These are phyloP conservation scores for Filobasidium wieringae DNA, from an alignment of 768 basidiomycete genomes.

Conservation along the genomic window DNA sequence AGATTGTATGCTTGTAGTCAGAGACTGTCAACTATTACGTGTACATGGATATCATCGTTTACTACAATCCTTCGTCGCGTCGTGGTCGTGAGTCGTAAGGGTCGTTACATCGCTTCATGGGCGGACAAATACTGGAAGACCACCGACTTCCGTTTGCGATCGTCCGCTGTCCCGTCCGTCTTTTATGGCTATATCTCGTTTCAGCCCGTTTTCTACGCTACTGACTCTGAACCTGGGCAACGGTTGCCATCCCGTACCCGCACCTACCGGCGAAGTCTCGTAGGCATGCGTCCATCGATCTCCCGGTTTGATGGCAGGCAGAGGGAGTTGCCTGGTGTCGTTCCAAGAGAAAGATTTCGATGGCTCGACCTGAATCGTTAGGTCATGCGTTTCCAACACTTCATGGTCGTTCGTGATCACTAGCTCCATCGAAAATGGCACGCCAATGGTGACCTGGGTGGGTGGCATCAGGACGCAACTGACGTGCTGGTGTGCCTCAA, in stretches of 20 bases:
- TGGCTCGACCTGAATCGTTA: constrained; percentile 62
- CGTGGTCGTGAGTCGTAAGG: too few species aligned
- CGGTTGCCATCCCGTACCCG: constrained; percentile 24
- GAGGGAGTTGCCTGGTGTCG: constrained; percentile 55
- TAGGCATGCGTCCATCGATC: constrained; percentile 12
- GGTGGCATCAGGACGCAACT: not conserved
- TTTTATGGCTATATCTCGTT: constrained; percentile 17
- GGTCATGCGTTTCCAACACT: constrained; percentile 53
- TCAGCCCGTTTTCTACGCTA: constrained; percentile 19
- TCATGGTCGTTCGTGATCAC: constrained; percentile 57
- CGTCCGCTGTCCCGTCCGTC: not conserved
- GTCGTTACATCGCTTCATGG: too few species aligned
- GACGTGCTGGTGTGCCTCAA: not conserved
- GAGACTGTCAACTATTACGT: too few species aligned
- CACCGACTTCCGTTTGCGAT: not conserved
- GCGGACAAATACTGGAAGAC: not conserved
- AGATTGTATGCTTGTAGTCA: too few species aligned
- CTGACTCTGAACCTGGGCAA: constrained; percentile 21
- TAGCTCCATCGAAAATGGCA: constrained; percentile 31
- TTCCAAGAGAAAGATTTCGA: constrained; percentile 67
- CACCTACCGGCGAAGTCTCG: constrained; percentile 24
- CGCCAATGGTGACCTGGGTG: not conserved
- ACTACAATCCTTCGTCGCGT: too few species aligned
- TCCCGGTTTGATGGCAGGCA: constrained; percentile 64
- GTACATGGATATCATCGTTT: too few species aligned